Conservation (phyloP, 345 rosid genomes). For the Citrus trifoliata region DNA sequence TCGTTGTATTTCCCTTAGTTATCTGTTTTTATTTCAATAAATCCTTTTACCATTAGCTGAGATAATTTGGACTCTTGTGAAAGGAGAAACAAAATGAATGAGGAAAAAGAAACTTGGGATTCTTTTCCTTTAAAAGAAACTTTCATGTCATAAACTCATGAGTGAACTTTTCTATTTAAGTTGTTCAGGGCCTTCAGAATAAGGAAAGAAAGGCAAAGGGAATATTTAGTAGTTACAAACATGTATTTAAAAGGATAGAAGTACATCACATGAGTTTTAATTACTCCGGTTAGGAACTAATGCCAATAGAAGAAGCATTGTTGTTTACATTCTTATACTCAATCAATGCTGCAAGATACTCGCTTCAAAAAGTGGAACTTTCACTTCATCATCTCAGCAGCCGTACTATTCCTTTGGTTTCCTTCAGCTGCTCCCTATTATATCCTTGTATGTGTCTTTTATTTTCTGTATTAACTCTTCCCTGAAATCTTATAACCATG, state of each 20-base stretch:
- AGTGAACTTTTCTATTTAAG: no score
- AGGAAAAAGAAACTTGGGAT: no score
- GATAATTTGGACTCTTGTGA: no score
- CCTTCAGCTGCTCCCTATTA: conserved; percentile 65
- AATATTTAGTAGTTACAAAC: conserved; percentile 2
- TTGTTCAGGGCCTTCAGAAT: neutral
- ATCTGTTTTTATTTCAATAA: no score
- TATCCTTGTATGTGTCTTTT: conserved; percentile 61
- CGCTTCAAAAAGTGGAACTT: conserved; percentile 7
- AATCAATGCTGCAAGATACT: conserved; percentile 16
- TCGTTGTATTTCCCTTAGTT: no score
- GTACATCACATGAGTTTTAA: conserved; percentile 16
- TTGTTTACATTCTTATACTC: conserved; percentile 1
- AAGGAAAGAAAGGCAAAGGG: conserved; percentile 1
- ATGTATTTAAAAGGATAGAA: conserved; percentile 13
- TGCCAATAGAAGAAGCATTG: conserved; percentile 8
- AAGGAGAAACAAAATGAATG: no score
- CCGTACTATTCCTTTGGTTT: neutral
- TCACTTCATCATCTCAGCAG: conserved; percentile 19
- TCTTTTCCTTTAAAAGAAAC: no score
- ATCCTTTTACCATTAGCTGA: no score
- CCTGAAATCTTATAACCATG: conserved; percentile 47
- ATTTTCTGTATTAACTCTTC: conserved; percentile 65
- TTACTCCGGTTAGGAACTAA: conserved; percentile 33
- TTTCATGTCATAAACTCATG: no score